Percentiles rank a stretch among this genome's conserved stretches.
phyloP scores from a whole-genome alignment of 441 rosid genomes.

The Adansonia rubrostipa region DNA sequence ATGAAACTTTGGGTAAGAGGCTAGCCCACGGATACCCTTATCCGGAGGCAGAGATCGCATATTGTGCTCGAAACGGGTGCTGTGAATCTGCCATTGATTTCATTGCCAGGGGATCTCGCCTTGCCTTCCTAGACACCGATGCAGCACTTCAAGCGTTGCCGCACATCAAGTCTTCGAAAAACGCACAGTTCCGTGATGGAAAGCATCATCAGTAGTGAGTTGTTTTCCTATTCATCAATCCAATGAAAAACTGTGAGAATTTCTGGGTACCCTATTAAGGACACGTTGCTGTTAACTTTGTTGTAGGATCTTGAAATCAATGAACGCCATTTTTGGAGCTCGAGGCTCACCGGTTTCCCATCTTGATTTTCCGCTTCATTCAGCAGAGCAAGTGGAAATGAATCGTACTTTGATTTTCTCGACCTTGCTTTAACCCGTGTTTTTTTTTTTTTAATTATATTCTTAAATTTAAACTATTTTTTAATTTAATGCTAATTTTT shows the following conservation, averaged over 20 bases:
- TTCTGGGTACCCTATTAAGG: background rate
- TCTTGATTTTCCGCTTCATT: background rate
- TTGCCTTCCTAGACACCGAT: slow-evolving; percentile 94
- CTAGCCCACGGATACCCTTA: slow-evolving; percentile 87
- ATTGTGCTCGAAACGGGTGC: slow-evolving; percentile 84
- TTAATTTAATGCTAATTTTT: no score
- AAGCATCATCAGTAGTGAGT: slow-evolving; percentile 56
- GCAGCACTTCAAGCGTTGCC: slow-evolving; percentile 87
- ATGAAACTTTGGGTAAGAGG: slow-evolving; percentile 82
- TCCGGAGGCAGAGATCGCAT: slow-evolving; percentile 93
- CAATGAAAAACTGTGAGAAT: background rate
- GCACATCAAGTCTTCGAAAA: slow-evolving; percentile 83
- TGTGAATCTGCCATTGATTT: slow-evolving; percentile 92
- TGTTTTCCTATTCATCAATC: background rate
- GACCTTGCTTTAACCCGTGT: slow-evolving; percentile 5
- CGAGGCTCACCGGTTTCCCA: background rate
- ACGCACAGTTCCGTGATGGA: slow-evolving; percentile 91
- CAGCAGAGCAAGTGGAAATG: slow-evolving; percentile 9
- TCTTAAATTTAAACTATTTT: no score
- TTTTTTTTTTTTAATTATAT: no score
- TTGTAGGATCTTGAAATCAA: slow-evolving; percentile 29
- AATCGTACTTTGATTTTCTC: background rate
- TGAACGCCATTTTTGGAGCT: slow-evolving; percentile 30
- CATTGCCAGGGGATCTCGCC: slow-evolving; percentile 90
- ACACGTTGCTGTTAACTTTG: background rate